Conservation (phyloP, 305 asterid species). For the Rubia peregrina region DNA sequence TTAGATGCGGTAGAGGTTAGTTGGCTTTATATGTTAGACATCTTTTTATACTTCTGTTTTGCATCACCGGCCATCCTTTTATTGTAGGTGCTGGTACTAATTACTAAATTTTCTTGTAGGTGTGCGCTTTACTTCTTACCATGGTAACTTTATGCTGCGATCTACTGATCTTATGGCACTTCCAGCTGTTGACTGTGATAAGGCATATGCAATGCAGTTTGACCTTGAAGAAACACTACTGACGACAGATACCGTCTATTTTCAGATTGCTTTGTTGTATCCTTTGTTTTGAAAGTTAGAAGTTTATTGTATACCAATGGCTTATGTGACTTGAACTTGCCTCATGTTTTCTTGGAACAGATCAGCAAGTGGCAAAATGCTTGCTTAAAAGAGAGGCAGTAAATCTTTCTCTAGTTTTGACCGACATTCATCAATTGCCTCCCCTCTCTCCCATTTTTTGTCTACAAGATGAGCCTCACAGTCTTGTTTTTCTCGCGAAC, state of each 20-base stretch:
- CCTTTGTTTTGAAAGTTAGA: conserved; percentile 37
- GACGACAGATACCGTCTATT: conserved; percentile 73
- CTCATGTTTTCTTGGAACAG: background rate
- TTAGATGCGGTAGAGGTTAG: conserved; percentile 97
- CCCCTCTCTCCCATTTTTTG: too few species aligned
- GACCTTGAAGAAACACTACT: conserved; percentile 89
- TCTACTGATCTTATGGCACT: conserved; percentile 94
- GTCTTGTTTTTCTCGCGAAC: background rate
- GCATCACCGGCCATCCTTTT: background rate
- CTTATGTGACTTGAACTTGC: background rate
- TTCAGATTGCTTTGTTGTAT: conserved; percentile 96
- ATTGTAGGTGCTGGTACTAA: conserved; percentile 20
- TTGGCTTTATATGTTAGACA: background rate
- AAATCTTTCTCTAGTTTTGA: background rate
- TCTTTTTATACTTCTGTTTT: background rate
- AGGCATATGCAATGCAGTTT: conserved; percentile 93
- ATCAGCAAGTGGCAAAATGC: background rate
- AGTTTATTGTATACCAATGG: background rate
- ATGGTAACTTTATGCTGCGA: conserved; percentile 96
- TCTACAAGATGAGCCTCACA: background rate
- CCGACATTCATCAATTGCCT: too few species aligned
- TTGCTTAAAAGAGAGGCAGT: background rate
- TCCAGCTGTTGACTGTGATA: conserved; percentile 98
- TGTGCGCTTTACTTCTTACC: conserved; percentile 93
- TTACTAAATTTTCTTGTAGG: conserved; percentile 41